Conservation (phyloP, 768 basidiomycete species). For the Lactarius tabidus region DNA sequence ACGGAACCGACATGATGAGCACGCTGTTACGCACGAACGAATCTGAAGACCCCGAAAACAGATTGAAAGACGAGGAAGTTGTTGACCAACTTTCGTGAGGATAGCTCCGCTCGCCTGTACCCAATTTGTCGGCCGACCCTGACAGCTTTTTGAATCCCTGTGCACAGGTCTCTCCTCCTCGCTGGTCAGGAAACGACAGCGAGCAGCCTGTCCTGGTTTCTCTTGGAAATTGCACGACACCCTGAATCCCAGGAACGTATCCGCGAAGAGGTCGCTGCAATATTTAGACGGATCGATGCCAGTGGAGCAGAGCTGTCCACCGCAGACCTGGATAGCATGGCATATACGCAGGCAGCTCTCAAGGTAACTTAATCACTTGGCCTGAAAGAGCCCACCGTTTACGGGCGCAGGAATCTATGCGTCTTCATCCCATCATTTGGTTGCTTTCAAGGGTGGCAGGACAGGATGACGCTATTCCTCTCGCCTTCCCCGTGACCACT, state of each 20-base stretch:
- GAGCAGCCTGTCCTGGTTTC: slow-evolving; percentile 17
- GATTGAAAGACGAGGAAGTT: slow-evolving; percentile 8
- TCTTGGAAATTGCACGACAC: slow-evolving; percentile 26
- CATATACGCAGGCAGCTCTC: slow-evolving; percentile 16
- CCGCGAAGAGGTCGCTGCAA: slow-evolving; percentile 22
- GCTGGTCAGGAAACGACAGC: slow-evolving; percentile 29
- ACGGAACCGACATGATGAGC: slow-evolving; percentile 15
- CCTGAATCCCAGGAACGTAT: slow-evolving; percentile 20
- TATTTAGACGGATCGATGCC: background rate
- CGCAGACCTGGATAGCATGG: slow-evolving; percentile 19
- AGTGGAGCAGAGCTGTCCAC: slow-evolving; percentile 3
- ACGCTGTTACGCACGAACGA: slow-evolving; percentile 12
- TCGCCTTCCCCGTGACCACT: slow-evolving; percentile 20
- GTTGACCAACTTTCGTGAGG: slow-evolving; percentile 18
- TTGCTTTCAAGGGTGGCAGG: slow-evolving; percentile 4
- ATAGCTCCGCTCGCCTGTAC: no score
- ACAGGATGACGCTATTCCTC: slow-evolving; percentile 13
- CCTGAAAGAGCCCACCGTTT: no score
- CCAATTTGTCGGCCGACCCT: background rate
- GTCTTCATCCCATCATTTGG: slow-evolving; percentile 22
- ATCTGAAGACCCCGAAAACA: slow-evolving; percentile 4
- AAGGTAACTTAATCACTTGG: slow-evolving; percentile 8
- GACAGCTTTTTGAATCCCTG: background rate
- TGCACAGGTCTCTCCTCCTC: slow-evolving; percentile 21
- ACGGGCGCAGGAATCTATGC: slow-evolving; percentile 21